Evolutionary conservation across 139 green algal species (phyloP).

Genomic region (Dunaliella primolecta): DNA sequence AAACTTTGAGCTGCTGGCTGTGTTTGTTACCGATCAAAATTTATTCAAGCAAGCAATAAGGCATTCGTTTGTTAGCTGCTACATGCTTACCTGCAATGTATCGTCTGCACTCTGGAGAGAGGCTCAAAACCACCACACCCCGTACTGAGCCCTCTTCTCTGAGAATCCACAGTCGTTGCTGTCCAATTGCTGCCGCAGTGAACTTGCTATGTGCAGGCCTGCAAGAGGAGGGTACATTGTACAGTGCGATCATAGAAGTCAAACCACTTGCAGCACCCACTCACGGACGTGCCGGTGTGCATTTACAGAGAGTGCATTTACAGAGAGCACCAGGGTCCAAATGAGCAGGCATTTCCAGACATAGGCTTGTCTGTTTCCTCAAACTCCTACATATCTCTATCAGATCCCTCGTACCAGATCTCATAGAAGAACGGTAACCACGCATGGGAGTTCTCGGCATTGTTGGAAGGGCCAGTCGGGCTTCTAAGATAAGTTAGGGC

Average conservation of each 20-base stretch:
- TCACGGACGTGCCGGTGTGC: too few species aligned
- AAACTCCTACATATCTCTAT: slow-evolving; percentile 8
- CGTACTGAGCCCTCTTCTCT: background rate
- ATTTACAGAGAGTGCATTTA: background rate
- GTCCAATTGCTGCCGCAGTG: background rate
- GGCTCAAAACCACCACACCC: background rate
- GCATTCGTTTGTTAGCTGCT: background rate
- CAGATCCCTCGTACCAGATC: background rate
- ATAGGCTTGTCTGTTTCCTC: background rate
- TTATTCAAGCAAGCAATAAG: background rate
- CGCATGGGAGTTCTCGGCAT: background rate
- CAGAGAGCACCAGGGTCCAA: background rate
- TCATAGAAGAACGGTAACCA: background rate
- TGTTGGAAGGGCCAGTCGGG: background rate
- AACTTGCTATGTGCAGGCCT: background rate
- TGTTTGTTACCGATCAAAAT: too few species aligned
- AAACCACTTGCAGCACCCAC: background rate
- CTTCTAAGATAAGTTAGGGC: background rate
- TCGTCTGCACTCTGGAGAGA: background rate
- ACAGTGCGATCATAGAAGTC: background rate
- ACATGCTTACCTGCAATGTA: background rate
- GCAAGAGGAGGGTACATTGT: background rate
- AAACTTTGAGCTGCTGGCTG: too few species aligned
- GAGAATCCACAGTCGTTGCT: background rate
- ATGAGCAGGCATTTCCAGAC: too few species aligned